Conservation (phyloP, 2,329 filamentous ascomycete genomes). For the Fusarium luffae region DNA sequence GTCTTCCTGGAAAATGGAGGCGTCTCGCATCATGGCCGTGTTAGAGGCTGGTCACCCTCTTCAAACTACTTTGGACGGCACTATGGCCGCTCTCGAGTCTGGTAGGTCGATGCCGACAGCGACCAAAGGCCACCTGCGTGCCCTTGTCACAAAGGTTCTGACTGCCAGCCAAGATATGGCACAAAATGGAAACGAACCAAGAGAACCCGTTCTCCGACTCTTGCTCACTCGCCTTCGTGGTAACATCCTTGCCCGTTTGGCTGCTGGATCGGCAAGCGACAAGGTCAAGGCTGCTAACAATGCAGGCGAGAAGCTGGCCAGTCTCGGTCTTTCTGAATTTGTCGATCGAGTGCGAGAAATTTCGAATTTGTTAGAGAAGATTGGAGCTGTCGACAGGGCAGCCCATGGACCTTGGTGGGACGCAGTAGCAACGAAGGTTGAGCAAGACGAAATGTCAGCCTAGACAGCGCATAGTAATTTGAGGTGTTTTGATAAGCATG, state of each 20-base stretch:
- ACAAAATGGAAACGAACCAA: constrained; percentile 55
- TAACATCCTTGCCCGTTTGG: constrained; percentile 73
- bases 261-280: constrained; percentile 74
- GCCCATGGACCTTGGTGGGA: constrained; percentile 79
- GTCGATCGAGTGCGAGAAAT: constrained; percentile 75
- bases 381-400: constrained; percentile 74
- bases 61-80: constrained; percentile 67
- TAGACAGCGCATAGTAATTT: constrained; percentile 19
- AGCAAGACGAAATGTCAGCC: constrained; percentile 52
- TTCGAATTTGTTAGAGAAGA: constrained; percentile 72
- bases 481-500: constrained; percentile 7
- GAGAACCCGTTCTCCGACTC: constrained; percentile 71
- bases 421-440: constrained; percentile 67
- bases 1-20: constrained; percentile 80
- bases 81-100: constrained; percentile 71
- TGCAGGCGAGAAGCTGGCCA: constrained; percentile 75
- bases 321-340: constrained; percentile 78
- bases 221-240: constrained; percentile 74
- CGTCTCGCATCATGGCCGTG: constrained; percentile 74
- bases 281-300: constrained; percentile 75
- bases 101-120: constrained; percentile 73
- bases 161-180: constrained; percentile 61
- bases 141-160: constrained; percentile 67
- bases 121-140: constrained; percentile 68
- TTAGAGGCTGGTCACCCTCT: constrained; percentile 67